Conservation (phyloP, 345 rosid genomes). For the Linum lewisii region DNA sequence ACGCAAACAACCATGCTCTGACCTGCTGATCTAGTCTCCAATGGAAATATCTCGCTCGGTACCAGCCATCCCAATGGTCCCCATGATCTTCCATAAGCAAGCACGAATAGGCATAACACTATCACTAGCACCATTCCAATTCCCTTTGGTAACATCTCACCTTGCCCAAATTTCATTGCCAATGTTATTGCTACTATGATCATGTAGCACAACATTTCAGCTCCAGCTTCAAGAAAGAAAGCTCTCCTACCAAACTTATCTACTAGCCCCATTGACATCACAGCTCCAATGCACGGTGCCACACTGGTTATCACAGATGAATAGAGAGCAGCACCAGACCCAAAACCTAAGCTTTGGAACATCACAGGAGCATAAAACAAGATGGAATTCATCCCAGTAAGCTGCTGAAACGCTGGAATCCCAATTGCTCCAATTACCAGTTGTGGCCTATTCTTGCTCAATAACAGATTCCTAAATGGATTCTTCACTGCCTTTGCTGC, state of each 20-base stretch:
- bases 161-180: slow-evolving; percentile 64
- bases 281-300: slow-evolving; percentile 44
- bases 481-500: slow-evolving; percentile 54
- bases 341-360: slow-evolving; percentile 79
- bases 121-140: slow-evolving; percentile 44
- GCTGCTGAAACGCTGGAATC: slow-evolving; percentile 73
- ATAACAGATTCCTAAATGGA: slow-evolving; percentile 61
- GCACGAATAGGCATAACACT: slow-evolving; percentile 54
- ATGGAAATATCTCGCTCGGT: slow-evolving; percentile 79
- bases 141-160: slow-evolving; percentile 31
- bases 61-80: slow-evolving; percentile 97
- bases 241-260: slow-evolving; percentile 67
- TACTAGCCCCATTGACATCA: slow-evolving; percentile 60
- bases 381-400: slow-evolving; percentile 79
- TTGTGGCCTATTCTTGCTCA: slow-evolving; percentile 58
- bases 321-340: slow-evolving; percentile 51
- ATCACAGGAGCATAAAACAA: slow-evolving; percentile 81
- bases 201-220: slow-evolving; percentile 65
- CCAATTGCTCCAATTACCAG: slow-evolving; percentile 63
- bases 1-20: slow-evolving; percentile 80
- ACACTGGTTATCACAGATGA: slow-evolving; percentile 51
- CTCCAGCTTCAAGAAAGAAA: slow-evolving; percentile 74
- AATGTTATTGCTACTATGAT: slow-evolving; percentile 44
- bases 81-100: slow-evolving; percentile 89
- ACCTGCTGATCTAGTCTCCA: slow-evolving; percentile 90